Base-by-base conservation (phyloP, 345 rosid genomes). In the Linum lewisii region DNA sequence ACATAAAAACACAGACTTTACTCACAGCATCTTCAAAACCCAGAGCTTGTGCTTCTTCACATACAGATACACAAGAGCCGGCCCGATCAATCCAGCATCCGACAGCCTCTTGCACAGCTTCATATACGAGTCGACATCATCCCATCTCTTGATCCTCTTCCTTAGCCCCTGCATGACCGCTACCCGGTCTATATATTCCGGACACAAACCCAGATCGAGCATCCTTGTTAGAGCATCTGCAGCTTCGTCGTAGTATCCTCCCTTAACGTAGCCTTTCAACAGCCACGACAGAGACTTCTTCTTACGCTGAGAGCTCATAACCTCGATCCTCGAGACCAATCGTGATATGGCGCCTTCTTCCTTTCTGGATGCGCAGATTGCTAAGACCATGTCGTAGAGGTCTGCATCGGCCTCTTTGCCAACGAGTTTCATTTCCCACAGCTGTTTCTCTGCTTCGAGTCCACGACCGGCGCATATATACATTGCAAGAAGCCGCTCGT, bases 401-500 rank as follows among this genome's bases (percentile, higher is more conserved):
- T 85, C 92, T 37, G 67, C 70, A 61, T 88, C 98, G 7, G 95
- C 87, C 68, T 91, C 89, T 68, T 71, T 86, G 52, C 98, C 98
- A 6, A 72, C 80, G 38, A 91, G 78, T 65, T 85, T 91, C 95
- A 86, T 88, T 72, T 88, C 78, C 98, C 98, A 91, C 24, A 91
- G 75, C 70, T 91, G 90, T 63, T 77, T 82, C 73, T 91, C 98
- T 19, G 96, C 96, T 54, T 85, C 94, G 18, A 72, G 77, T 64
- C 96, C 98, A 49, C 71, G 81, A 49, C 98, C 92, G 1, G 95
- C 85, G 21, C 98, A 91, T 25, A 91, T 75, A 66, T 91, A 81
- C 98, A 91, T 91, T 23, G 92, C 92, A 0, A 91, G 82, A 60
- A 91, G 98, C 60, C 85, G 84, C 77, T 91, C 96, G 18, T 88